A percentile compares a stretch with the other conserved stretches of the same genome.
phyloP scores from a whole-genome alignment of 148 eudicot genomes.

The Chenopodium berlandieri region DNA sequence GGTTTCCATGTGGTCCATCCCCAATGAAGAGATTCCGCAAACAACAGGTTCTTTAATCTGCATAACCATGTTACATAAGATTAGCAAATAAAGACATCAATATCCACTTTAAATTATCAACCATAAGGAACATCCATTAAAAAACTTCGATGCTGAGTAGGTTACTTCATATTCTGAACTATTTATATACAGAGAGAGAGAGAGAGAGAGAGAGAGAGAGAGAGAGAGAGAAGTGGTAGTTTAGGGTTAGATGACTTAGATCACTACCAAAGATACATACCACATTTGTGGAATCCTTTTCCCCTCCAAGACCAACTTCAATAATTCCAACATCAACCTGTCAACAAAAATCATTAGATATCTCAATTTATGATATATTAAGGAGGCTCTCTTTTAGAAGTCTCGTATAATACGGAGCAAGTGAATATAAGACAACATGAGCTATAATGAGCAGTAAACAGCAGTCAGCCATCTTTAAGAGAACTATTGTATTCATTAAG shows the following conservation, averaged over 20 bases:
- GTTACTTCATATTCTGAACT: background rate
- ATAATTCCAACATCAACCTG: slow-evolving; percentile 91
- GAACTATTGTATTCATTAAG: background rate
- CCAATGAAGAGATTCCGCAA: slow-evolving; percentile 80
- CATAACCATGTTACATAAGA: slow-evolving; percentile 17
- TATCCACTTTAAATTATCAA: background rate
- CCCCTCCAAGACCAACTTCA: slow-evolving; percentile 92
- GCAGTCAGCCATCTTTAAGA: background rate
- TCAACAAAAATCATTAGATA: background rate
- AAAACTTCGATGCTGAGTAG: background rate
- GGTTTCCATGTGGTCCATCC: slow-evolving; percentile 82
- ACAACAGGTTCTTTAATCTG: slow-evolving; percentile 80
- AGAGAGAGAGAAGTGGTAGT: too few species aligned
- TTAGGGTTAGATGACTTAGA: background rate
- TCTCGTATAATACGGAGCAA: background rate
- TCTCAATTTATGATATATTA: background rate
- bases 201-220: too few species aligned
- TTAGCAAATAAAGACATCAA: slow-evolving; percentile 10
- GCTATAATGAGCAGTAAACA: background rate
- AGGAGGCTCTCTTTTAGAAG: background rate
- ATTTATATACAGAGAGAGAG: too few species aligned
- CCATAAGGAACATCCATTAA: background rate
- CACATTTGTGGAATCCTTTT: slow-evolving; percentile 83
- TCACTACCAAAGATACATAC: slow-evolving; percentile 34
- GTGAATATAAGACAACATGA: background rate